These are phyloP conservation scores for Metschnikowia peoriensis DNA, from an alignment of 805 yeast species.

Conservation along the genomic window DNA sequence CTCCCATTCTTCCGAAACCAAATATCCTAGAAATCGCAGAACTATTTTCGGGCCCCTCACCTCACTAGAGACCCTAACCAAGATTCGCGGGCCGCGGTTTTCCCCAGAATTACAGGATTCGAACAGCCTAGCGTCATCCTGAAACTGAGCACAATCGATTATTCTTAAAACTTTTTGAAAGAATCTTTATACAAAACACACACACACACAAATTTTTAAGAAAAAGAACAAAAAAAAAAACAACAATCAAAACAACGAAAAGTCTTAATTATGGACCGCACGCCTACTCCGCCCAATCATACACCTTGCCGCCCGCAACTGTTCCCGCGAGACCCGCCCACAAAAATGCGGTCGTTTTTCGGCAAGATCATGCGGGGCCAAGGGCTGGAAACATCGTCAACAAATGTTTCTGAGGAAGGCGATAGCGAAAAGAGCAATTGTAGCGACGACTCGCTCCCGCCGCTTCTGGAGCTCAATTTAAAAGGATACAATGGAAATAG, in stretches of 20 bases:
- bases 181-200: too few relatives aligned
- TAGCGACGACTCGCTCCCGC: slow-evolving; percentile 29
- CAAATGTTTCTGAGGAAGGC: background rate
- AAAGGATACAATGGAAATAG: slow-evolving; percentile 62
- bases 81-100: too few relatives aligned
- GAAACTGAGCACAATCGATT: too few relatives aligned
- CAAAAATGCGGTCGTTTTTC: slow-evolving; percentile 6
- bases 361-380: slow-evolving; percentile 11
- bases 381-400: slow-evolving; percentile 3
- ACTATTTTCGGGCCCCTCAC: too few relatives aligned
- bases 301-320: background rate
- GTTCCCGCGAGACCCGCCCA: slow-evolving; percentile 2
- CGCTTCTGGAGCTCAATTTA: slow-evolving; percentile 55
- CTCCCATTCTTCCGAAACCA: too few relatives aligned
- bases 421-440: background rate
- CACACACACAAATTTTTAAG: too few relatives aligned
- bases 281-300: background rate
- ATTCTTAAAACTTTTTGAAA: too few relatives aligned
- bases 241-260: background rate
- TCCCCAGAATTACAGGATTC: too few relatives aligned
- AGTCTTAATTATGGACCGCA: background rate
- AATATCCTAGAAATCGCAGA: too few relatives aligned
- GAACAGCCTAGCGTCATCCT: too few relatives aligned
- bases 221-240: too few relatives aligned
- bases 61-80: too few relatives aligned